These are phyloP conservation scores for Drechslerella coelobrocha DNA, from an alignment of 2,329 filamentous ascomycete species.

Conservation along the genomic window DNA sequence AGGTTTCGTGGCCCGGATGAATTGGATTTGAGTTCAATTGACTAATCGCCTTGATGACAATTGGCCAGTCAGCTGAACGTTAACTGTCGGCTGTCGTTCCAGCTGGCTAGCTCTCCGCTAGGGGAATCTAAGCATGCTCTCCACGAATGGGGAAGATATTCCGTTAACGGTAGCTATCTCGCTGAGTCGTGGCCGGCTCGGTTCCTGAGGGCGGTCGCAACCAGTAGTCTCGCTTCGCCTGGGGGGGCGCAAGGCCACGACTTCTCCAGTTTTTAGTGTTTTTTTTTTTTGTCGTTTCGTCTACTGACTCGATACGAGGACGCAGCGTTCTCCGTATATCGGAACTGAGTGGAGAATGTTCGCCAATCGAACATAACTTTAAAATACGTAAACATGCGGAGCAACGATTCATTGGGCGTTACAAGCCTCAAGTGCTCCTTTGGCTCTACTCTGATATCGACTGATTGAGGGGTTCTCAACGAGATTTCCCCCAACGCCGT, in stretches of 20 bases:
- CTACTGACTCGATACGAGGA: no score
- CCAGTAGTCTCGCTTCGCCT: not conserved
- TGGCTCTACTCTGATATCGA: not conserved
- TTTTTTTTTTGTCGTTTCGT: constrained; percentile 13
- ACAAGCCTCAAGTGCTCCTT: not conserved
- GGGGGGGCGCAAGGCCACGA: constrained; percentile 4
- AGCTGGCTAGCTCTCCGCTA: not conserved
- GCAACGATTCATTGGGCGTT: not conserved
- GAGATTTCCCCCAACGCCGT: no score
- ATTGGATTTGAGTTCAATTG: constrained; percentile 23
- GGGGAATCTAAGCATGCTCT: no score
- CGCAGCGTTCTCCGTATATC: constrained; percentile 32
- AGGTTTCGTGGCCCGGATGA: constrained; percentile 39
- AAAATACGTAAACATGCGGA: not conserved
- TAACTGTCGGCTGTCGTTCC: not conserved
- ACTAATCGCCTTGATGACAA: constrained; percentile 20
- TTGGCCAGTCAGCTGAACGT: constrained; percentile 17
- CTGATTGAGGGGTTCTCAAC: not conserved
- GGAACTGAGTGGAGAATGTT: constrained; percentile 34
- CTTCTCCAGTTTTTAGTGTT: constrained; percentile 30
- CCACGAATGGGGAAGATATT: constrained; percentile 22
- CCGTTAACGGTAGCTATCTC: constrained; percentile 21
- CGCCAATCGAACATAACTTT: constrained; percentile 2
- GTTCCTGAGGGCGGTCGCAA: constrained; percentile 1
- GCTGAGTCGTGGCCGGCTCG: not conserved